phyloP scores from a whole-genome alignment of 1,139 yeast genomes.

The Sugiyamaella novakii region DNA sequence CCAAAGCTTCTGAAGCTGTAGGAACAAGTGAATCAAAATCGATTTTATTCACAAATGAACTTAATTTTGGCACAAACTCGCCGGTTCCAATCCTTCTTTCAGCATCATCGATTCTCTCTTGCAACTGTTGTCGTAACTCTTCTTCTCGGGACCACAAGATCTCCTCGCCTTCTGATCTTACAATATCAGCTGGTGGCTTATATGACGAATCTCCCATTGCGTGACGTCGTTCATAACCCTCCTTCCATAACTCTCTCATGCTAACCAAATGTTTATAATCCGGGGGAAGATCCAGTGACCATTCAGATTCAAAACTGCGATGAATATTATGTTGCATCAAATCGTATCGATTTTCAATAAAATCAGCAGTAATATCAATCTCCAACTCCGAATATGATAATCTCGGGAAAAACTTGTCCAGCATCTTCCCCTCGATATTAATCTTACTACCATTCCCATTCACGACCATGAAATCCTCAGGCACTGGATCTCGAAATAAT shows the following conservation, averaged over 20 bases:
- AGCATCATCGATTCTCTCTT: neutral
- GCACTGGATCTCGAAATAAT: conserved; percentile 27
- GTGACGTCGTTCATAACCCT: conserved; percentile 59
- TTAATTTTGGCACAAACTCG: neutral
- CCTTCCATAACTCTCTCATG: conserved; percentile 62
- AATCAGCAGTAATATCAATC: conserved; percentile 62
- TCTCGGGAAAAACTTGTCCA: conserved; percentile 46
- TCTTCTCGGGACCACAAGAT: conserved; percentile 19
- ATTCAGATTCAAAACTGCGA: conserved; percentile 49
- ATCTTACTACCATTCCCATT: conserved; percentile 18
- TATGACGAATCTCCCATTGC: conserved; percentile 43
- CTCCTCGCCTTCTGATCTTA: conserved; percentile 1
- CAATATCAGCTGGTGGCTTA: conserved; percentile 24
- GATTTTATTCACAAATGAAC: conserved; percentile 9
- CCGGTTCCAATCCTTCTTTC: conserved; percentile 1
- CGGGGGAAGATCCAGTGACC: conserved; percentile 24
- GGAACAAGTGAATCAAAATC: conserved; percentile 25
- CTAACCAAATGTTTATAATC: conserved; percentile 54
- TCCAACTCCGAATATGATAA: conserved; percentile 67
- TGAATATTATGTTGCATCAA: conserved; percentile 55
- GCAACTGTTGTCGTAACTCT: conserved; percentile 18
- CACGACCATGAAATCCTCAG: conserved; percentile 21
- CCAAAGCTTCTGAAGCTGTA: conserved; percentile 34
- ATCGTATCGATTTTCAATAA: conserved; percentile 57
- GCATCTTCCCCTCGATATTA: conserved; percentile 17